These are phyloP conservation scores for Alternaria arborescens DNA, from an alignment of 2,329 filamentous ascomycete species.

Conservation along the genomic window DNA sequence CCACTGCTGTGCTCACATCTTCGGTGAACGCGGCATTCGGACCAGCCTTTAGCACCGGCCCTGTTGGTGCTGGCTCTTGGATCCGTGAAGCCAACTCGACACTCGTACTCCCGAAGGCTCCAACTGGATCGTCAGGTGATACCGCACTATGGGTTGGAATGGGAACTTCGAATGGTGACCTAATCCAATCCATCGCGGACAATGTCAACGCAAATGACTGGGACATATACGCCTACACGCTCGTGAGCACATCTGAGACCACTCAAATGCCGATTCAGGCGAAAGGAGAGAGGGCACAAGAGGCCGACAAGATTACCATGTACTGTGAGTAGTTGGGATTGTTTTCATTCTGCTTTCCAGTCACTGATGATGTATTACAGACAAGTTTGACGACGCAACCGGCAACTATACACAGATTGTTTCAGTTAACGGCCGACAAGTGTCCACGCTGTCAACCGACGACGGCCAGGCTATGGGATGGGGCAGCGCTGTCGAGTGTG, in stretches of 20 bases:
- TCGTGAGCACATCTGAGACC: constrained; percentile 42
- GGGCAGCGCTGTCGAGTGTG: constrained; percentile 56
- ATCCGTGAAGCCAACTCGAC: constrained; percentile 58
- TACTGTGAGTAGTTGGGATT: constrained; percentile 37
- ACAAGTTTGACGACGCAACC: constrained; percentile 53
- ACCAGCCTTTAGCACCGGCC: constrained; percentile 51
- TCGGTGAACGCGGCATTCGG: constrained; percentile 33
- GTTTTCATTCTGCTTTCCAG: background rate
- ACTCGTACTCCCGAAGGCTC: constrained; percentile 53
- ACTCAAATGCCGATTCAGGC: constrained; percentile 50
- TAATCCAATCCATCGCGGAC: constrained; percentile 58
- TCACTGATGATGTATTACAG: constrained; percentile 17
- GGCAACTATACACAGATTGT: constrained; percentile 55
- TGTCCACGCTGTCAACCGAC: constrained; percentile 58
- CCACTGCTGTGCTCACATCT: constrained; percentile 16
- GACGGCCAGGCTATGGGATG: constrained; percentile 56
- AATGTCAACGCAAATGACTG: constrained; percentile 44
- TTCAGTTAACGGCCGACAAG: constrained; percentile 47
- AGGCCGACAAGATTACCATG: constrained; percentile 52
- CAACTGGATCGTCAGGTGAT: constrained; percentile 29
- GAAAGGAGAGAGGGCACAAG: constrained; percentile 30
- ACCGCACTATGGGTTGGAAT: constrained; percentile 61
- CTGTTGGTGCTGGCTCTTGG: constrained; percentile 52
- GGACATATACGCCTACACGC: constrained; percentile 53
- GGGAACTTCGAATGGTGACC: constrained; percentile 59